Conservation (phyloP, 1,284 basidiomycete genomes). For the Lignosus rhinocerotis region DNA sequence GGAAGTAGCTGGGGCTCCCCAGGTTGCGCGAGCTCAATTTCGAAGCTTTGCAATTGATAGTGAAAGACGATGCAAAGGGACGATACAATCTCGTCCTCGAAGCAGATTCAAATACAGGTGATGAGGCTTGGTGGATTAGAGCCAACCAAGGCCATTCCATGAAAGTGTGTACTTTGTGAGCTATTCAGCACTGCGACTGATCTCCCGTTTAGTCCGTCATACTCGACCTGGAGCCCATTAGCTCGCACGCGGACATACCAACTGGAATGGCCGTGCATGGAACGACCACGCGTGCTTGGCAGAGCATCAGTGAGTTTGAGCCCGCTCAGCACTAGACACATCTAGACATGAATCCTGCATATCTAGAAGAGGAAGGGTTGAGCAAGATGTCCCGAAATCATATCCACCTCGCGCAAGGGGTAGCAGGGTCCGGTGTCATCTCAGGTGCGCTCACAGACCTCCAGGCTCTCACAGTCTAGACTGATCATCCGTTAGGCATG, state of each 20-base stretch:
- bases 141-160: conserved; percentile 96
- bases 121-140: conserved; percentile 77
- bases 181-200: neutral
- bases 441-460: conserved; percentile 55
- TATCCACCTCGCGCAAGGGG: conserved; percentile 83
- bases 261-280: conserved; percentile 73
- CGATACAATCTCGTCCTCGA: conserved; percentile 74
- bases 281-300: conserved; percentile 69
- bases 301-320: conserved; percentile 59
- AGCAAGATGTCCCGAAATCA: conserved; percentile 88
- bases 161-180: conserved; percentile 43
- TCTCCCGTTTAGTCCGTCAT: conserved; percentile 51
- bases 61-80: conserved; percentile 75
- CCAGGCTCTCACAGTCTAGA: neutral
- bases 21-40: conserved; percentile 43
- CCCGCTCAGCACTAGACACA: neutral
- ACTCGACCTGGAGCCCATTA: conserved; percentile 68
- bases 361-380: conserved; percentile 64
- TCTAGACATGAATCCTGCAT: neutral
- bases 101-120: conserved; percentile 39
- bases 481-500: conserved; percentile 58
- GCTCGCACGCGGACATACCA: conserved; percentile 62
- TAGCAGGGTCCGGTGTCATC: conserved; percentile 61
- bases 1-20: conserved; percentile 31
- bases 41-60: conserved; percentile 66